These are phyloP conservation scores for Annulohypoxylon stygium DNA, from an alignment of 495 filamentous ascomycete species.

Conservation along the genomic window DNA sequence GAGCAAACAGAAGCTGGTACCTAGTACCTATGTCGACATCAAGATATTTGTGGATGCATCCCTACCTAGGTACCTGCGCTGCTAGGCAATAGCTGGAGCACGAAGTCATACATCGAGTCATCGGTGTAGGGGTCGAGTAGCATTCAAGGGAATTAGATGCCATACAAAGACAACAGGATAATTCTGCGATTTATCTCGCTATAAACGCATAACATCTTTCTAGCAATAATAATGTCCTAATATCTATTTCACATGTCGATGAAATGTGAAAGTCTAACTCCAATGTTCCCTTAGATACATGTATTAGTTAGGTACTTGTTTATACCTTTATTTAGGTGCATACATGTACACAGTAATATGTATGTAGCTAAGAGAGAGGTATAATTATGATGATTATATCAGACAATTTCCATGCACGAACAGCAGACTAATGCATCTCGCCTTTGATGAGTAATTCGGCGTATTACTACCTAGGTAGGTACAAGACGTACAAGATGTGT, in stretches of 20 bases:
- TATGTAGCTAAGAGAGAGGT: neutral
- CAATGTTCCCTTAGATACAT: too few relatives aligned
- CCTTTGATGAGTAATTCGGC: slow-evolving; percentile 4
- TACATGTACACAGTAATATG: too few relatives aligned
- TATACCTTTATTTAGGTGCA: too few relatives aligned
- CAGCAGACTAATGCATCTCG: neutral
- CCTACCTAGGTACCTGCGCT: neutral
- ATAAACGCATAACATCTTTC: neutral
- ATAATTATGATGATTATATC: slow-evolving; percentile 1
- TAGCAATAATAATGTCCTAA: neutral
- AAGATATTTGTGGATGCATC: too few relatives aligned
- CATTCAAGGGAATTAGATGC: neutral
- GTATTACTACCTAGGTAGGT: neutral
- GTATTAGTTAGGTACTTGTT: too few relatives aligned
- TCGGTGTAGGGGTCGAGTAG: neutral
- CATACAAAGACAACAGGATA: neutral
- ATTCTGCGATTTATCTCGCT: neutral
- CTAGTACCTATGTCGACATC: neutral
- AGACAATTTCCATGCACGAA: neutral
- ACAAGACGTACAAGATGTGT: neutral
- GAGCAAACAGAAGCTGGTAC: neutral
- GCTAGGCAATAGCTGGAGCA: neutral
- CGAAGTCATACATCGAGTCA: neutral
- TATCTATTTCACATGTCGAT: too few relatives aligned
- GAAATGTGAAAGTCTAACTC: too few relatives aligned